phyloP scores from a whole-genome alignment of 139 green algal genomes.

The Eudorina sp. region DNA sequence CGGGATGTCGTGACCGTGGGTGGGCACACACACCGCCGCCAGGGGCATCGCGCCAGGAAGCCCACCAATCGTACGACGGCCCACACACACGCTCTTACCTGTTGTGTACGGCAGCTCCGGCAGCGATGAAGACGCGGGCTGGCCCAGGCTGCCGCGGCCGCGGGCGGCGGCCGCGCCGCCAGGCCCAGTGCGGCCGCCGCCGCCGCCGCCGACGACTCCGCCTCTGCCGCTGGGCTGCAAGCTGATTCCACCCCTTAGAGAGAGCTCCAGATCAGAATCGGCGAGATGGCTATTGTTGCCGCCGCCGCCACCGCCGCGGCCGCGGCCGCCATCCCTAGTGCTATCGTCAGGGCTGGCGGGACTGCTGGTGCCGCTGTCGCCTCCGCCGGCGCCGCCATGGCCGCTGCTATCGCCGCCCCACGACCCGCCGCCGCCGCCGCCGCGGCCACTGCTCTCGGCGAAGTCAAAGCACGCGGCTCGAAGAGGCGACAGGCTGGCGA shows the following conservation, averaged over 20 bases:
- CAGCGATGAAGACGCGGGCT: background rate
- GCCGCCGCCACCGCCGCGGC: background rate
- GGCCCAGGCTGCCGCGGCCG: background rate
- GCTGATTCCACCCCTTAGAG: no score
- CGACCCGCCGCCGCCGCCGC: background rate
- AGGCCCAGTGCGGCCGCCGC: background rate
- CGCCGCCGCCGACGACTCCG: background rate
- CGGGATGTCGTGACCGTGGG: no score
- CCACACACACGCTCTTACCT: background rate
- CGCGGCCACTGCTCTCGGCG: background rate
- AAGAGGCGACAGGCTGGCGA: background rate
- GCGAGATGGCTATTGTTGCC: no score
- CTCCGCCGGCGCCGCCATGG: background rate
- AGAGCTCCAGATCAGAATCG: no score
- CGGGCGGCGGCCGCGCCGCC: background rate
- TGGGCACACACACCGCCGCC: no score
- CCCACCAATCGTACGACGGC: no score
- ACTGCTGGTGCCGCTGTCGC: no score
- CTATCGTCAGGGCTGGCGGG: background rate
- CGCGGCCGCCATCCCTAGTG: background rate
- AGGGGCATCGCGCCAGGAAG: no score
- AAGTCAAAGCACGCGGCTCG: background rate
- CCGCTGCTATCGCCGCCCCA: background rate
- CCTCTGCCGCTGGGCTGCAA: no score
- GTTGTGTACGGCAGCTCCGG: background rate